Base-by-base conservation (phyloP, 176 grass and related monocot genomes). In the Pharus latifolius region DNA sequence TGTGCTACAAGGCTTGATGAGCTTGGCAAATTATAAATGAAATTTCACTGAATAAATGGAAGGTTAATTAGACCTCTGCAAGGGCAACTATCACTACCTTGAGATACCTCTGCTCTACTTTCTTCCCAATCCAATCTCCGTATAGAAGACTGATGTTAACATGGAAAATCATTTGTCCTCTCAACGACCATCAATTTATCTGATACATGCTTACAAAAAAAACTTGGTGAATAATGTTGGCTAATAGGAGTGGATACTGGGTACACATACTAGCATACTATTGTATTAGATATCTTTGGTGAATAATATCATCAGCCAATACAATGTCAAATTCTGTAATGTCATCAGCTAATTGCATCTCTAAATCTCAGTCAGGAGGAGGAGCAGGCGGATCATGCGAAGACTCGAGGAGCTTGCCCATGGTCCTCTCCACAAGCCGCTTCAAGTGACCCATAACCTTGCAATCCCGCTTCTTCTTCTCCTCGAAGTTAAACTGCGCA, bases 401-500 rank as follows among this genome's bases (percentile, higher is more conserved):
- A 1, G 70, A n/a, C 6, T 47, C 66, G 22, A 44, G 29, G 57
- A 84, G 70, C 49, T 56, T 60, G 12, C 84, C 80, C 45, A 91
- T 80, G 30, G 72, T 51, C 60, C 24, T 80, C 13, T 91, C 80
- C 14, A 91, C 72, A 37, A 78, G 49, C 40, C 84, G 47, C 67
- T 73, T 77, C 61, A 84, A 37, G 28, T 91, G 62, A 3, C 77
- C 78, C 85, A 74, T 85, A 5, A 82, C 85, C 45, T 85, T 92
- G 56, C 63, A 64, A 44, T 92, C 78, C 51, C 79, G 46, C 75
- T 73, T 83, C 49, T 55, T 10, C 79, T 74, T 83, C 72, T 89
- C 71, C 60, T 89, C 83, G n/a, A 80, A 83, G 77, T 89, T 81
- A 67, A 86, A 89, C 71, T 68, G 64, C 1, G 86, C 62, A 27